Evolutionary conservation across 345 rosid species (phyloP).

Genomic region (Lepidium aucheri): DNA sequence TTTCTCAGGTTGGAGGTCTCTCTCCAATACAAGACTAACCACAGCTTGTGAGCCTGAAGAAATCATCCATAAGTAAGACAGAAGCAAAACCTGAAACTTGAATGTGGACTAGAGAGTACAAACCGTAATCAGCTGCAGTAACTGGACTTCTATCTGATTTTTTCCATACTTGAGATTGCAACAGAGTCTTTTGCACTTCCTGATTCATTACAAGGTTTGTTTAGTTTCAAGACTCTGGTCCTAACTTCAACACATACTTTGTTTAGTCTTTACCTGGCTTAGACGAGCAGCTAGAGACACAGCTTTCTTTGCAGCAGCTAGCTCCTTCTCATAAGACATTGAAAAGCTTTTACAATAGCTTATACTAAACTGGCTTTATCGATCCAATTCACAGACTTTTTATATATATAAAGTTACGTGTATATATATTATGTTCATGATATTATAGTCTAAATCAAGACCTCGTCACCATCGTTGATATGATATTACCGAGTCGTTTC

Average conservation of each 20-base stretch:
- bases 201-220: conserved; percentile 10
- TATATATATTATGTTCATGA: background rate
- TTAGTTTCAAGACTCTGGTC: background rate
- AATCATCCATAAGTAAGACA: background rate
- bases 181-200: conserved; percentile 67
- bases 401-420: background rate
- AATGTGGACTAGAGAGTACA: background rate
- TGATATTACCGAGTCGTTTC: background rate
- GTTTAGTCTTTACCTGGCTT: conserved; percentile 31
- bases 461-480: background rate
- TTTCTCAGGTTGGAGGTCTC: conserved; percentile 53
- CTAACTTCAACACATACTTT: background rate
- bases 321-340: conserved; percentile 22
- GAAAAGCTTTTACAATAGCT: background rate
- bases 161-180: conserved; percentile 66
- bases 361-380: background rate
- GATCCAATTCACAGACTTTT: background rate
- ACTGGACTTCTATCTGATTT: conserved; percentile 75
- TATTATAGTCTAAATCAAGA: background rate
- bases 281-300: conserved; percentile 77
- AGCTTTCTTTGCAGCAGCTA: conserved; percentile 51
- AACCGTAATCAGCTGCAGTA: conserved; percentile 92
- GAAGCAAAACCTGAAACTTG: background rate
- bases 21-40: conserved; percentile 62
- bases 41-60: conserved; percentile 83